These are phyloP conservation scores for Zygosaccharomyces pseudobailii DNA, from an alignment of 1,139 yeast genomes.

Conservation along the genomic window DNA sequence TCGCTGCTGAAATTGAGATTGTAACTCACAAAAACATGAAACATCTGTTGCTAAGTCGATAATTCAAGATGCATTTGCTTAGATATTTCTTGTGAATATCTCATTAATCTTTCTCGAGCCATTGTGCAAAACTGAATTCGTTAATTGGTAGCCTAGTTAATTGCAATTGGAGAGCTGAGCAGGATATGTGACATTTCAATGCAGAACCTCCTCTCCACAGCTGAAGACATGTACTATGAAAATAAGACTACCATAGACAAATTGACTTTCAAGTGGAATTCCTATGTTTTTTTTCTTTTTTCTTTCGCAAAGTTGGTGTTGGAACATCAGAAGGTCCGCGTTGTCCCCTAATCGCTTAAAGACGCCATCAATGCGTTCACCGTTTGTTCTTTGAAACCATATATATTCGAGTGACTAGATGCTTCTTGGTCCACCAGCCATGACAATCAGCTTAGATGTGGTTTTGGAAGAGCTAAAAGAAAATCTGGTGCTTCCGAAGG, in stretches of 20 bases:
- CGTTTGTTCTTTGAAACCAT: background rate
- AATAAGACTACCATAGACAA: no score
- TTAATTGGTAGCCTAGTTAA: no score
- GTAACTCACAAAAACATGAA: background rate
- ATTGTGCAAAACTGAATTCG: no score
- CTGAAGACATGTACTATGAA: background rate
- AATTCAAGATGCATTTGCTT: background rate
- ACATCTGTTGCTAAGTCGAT: background rate
- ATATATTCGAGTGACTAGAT: background rate
- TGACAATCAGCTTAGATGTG: constrained; percentile 5
- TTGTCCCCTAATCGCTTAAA: background rate
- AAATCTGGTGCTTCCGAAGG: constrained; percentile 24
- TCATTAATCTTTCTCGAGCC: no score
- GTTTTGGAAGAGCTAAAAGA: constrained; percentile 23
- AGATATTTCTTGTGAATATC: no score
- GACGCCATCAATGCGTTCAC: background rate
- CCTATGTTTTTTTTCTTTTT: background rate
- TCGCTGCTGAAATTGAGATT: background rate
- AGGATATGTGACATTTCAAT: no score
- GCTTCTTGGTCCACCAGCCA: background rate
- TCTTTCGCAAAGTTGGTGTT: background rate
- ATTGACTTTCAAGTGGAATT: no score
- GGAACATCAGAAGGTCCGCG: background rate
- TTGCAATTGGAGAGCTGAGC: no score
- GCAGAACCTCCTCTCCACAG: no score